Evolutionary conservation across 257 asterid species (phyloP).

Genomic region (Ballota nigra): DNA sequence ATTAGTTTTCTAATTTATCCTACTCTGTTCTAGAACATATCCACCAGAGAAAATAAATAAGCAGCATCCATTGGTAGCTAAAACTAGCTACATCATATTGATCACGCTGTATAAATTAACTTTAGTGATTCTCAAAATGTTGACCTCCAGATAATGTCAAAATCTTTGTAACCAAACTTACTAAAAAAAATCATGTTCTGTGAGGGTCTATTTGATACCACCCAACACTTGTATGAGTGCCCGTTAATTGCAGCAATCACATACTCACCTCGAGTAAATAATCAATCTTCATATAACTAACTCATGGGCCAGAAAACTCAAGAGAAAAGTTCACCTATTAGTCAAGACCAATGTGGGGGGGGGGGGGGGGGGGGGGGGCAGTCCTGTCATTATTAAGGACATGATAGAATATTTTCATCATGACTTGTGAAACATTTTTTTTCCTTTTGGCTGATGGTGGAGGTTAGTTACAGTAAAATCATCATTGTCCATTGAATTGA

Average conservation of each 20-base stretch:
- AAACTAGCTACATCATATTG: background rate
- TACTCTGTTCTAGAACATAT: background rate
- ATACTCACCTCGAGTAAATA: background rate
- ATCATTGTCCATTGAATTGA: background rate
- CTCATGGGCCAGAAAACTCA: background rate
- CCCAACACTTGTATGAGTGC: background rate
- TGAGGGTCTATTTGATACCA: background rate
- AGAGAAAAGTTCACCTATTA: background rate
- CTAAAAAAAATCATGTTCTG: background rate
- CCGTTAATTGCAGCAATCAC: background rate
- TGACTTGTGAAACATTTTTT: background rate
- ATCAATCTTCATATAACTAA: background rate
- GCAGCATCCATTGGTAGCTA: background rate
- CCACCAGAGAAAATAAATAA: background rate
- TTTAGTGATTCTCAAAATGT: background rate
- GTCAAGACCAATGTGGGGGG: background rate
- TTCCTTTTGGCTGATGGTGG: constrained; percentile 4
- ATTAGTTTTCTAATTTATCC: background rate
- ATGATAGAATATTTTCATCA: background rate
- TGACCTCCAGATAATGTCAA: background rate
- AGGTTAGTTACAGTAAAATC: constrained; percentile 9
- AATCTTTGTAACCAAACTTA: background rate
- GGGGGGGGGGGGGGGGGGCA: too few relatives aligned
- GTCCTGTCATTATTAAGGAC: background rate
- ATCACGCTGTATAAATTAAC: background rate